Base-by-base conservation (phyloP, 2,329 filamentous ascomycete genomes). In the Cercospora sojina region DNA sequence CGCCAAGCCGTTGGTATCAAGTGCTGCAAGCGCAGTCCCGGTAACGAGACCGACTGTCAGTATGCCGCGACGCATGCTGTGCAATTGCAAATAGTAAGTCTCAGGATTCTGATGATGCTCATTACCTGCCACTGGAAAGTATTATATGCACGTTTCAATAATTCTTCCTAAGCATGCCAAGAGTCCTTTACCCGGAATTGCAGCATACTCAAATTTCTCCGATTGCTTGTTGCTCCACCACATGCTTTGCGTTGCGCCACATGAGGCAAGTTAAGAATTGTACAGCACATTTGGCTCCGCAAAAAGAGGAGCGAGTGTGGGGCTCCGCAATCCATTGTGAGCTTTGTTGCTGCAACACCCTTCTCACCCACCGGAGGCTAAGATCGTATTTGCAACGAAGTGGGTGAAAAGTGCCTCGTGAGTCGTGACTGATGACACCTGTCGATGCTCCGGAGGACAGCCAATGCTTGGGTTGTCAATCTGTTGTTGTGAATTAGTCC, bases 1-100 rank as follows among this genome's bases (percentile, higher is more conserved):
- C 2, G 73, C 69, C 3, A 79, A 67, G 25, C 67, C 66, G n/a
- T 73, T 61, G 5, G 70, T 73, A 61, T 78, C 73, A 18, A 79
- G 72, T 31, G 70, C 61, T 47, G 64, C 64, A 18, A 64, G 29
- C 8, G 55, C 38, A 18, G 62, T 58, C 35, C 62, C 38, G 12
- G 38, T 41, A 12, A 38, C 18, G 16, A 64, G 27, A 13, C 62
- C 23, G 53, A 23, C 62, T 18, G 55, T 38, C n/a, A 64, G 38
- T 10, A 53, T 51, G 9, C 25, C 23, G 2, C 38, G 53, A 59
- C n/a, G 53, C 53, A 64, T 58, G 25, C 27, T 49, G 62, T 12
- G 27, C 5, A n/a, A 43, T 18, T 4, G 31, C 3, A n/a, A 20
- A 29, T 5, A 43, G 18, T 16, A 41, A 32, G 32, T 29, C 1